phyloP scores from a whole-genome alignment of 768 basidiomycete species.

The Mycena rosella region DNA sequence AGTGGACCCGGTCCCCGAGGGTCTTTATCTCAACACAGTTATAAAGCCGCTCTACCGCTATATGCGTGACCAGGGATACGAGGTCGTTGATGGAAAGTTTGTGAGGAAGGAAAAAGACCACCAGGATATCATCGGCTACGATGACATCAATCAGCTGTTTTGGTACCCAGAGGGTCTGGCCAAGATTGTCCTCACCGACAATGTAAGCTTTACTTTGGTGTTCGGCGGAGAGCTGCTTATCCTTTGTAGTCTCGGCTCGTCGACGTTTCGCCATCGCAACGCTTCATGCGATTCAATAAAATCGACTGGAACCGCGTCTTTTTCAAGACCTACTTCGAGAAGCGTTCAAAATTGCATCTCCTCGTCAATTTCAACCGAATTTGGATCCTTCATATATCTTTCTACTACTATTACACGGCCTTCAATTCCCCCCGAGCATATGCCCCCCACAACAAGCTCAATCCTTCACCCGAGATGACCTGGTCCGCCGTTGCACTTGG shows the following conservation, averaged over 20 bases:
- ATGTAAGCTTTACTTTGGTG: slow-evolving; percentile 62
- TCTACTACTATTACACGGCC: slow-evolving; percentile 98
- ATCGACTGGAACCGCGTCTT: slow-evolving; percentile 96
- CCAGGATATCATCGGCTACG: slow-evolving; percentile 97
- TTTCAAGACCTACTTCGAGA: slow-evolving; percentile 99
- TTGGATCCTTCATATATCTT: slow-evolving; percentile 95
- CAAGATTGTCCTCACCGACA: slow-evolving; percentile 90
- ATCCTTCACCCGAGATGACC: slow-evolving; percentile 88
- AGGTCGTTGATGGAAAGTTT: slow-evolving; percentile 95
- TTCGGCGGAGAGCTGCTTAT: slow-evolving; percentile 16
- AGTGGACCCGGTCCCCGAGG: slow-evolving; percentile 93
- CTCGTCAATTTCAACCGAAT: slow-evolving; percentile 99
- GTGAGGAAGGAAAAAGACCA: slow-evolving; percentile 95
- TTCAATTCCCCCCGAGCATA: slow-evolving; percentile 96
- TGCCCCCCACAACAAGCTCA: slow-evolving; percentile 72
- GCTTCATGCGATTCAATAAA: slow-evolving; percentile 92
- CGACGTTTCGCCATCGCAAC: slow-evolving; percentile 91
- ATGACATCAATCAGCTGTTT: slow-evolving; percentile 99
- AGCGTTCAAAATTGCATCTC: slow-evolving; percentile 92
- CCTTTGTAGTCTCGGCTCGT: slow-evolving; percentile 83
- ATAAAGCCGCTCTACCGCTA: slow-evolving; percentile 96
- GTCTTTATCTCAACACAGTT: slow-evolving; percentile 90
- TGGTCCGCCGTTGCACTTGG: slow-evolving; percentile 98
- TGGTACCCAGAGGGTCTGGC: slow-evolving; percentile 99
- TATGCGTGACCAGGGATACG: slow-evolving; percentile 98